phyloP scores from a whole-genome alignment of 2,329 filamentous ascomycete species.

The Neopestalotiopsis sp. region DNA sequence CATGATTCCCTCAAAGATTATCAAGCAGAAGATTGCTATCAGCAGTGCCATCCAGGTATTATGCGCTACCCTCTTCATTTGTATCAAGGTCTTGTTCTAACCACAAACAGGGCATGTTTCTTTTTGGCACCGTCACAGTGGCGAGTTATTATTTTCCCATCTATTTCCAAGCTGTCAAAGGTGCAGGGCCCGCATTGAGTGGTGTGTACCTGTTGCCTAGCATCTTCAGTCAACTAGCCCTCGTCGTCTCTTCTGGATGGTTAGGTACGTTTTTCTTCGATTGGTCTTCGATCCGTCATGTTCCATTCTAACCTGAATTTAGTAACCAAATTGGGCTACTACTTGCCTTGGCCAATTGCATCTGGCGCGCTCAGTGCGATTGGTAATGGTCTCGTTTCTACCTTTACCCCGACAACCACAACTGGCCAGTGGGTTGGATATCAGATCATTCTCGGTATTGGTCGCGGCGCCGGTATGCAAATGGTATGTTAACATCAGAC shows the following conservation, averaged over 20 bases:
- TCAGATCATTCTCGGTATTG: conserved; percentile 34
- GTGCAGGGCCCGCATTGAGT: conserved; percentile 34
- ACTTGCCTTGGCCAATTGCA: conserved; percentile 33
- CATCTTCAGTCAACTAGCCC: conserved; percentile 51
- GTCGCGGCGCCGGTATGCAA: conserved; percentile 33
- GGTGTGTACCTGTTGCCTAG: conserved; percentile 39
- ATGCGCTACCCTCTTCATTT: not conserved
- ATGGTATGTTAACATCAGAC: conserved; percentile 18
- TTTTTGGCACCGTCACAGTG: not conserved
- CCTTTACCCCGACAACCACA: conserved; percentile 29
- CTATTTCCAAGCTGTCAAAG: conserved; percentile 16
- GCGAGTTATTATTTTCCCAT: conserved; percentile 30
- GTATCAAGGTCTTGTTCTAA: not conserved
- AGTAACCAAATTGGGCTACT: conserved; percentile 36
- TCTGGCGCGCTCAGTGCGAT: conserved; percentile 30
- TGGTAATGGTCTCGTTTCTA: conserved; percentile 34
- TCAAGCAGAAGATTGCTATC: conserved; percentile 49
- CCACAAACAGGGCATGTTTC: conserved; percentile 8
- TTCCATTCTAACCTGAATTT: not conserved
- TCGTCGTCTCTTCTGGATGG: conserved; percentile 56
- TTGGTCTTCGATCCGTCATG: not conserved
- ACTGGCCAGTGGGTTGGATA: conserved; percentile 36
- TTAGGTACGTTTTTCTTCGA: conserved; percentile 23
- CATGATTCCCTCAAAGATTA: conserved; percentile 54
- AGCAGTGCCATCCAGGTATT: conserved; percentile 45